Base-by-base conservation (phyloP, 1,284 basidiomycete species). In the Paramarasmius palmivorus region DNA sequence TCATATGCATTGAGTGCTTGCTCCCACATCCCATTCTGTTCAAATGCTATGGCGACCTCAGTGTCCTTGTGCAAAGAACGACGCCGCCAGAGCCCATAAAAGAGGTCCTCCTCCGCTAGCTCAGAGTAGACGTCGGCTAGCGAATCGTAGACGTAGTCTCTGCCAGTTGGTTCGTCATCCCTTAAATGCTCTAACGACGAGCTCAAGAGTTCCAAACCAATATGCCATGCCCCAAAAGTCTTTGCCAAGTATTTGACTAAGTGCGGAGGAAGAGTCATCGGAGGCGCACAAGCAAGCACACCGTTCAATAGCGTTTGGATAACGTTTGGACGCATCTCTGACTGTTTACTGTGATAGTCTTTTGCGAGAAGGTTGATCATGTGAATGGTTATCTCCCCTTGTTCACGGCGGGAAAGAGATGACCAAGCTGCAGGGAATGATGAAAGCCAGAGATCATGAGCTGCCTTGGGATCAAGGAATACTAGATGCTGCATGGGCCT, bases 11-110 rank as follows among this genome's bases (percentile, higher is more conserved):
- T 83, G 55, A 93, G 86, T 0, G 97, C 95, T 65, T 96, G 90
- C 34, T 92, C 90, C 95, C 96, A 99, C 81, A 97, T 90, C 15
- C 98, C 97, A 59, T 93, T 93, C 71, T 99, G 97, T 73, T 99
- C 98, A 64, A 91, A 95, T 4, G 94, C 89, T 50, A 99, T 80
- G 3, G 91, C 95, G 17, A 90, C 84, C 60, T 98, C 98, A 3
- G 95, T 98, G 65, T 99, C 97, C 7, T 82, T 73, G 63, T 94
- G 94, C 35, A 95, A 79, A 57, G 87, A 91, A 20, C 96, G 89
- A 52, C 92, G 84, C 29, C 97, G 84, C 89, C 97, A 99, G 23
- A 98, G 74, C 4, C 97, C 97, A 68, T 99, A 97, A 71, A 98
- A 98, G 74, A 98, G 83, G 70, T 99, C 98, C 58, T 98, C 95